phyloP scores from a whole-genome alignment of 768 basidiomycete species.

The Lactarius quietus region DNA sequence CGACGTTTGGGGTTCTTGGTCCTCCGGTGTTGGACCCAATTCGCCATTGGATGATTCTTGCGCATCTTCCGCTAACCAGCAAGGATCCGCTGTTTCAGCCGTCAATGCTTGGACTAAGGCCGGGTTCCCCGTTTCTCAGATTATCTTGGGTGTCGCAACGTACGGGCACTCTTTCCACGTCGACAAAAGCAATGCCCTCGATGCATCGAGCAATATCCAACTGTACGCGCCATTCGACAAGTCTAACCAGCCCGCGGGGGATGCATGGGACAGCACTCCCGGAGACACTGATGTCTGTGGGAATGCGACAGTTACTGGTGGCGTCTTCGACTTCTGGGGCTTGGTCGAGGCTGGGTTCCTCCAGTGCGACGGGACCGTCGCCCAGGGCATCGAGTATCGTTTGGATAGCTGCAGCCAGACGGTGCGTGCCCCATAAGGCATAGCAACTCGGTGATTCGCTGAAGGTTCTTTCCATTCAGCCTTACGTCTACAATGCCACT shows the following conservation, averaged over 20 bases:
- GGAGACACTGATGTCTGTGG: slow-evolving; percentile 53
- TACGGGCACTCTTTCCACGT: slow-evolving; percentile 74
- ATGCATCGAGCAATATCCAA: slow-evolving; percentile 21
- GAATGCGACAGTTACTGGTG: slow-evolving; percentile 44
- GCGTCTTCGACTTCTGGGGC: slow-evolving; percentile 57
- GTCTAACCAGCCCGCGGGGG: slow-evolving; percentile 29
- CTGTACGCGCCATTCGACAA: slow-evolving; percentile 25
- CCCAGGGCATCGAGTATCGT: slow-evolving; percentile 43
- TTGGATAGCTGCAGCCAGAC: slow-evolving; percentile 41
- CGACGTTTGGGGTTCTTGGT: slow-evolving; percentile 55
- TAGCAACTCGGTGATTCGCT: neutral
- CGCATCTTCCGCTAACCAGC: slow-evolving; percentile 40
- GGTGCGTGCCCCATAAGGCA: slow-evolving; percentile 11
- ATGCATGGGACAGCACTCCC: slow-evolving; percentile 48
- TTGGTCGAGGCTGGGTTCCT: slow-evolving; percentile 54
- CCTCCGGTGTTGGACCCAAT: slow-evolving; percentile 69
- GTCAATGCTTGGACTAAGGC: slow-evolving; percentile 74
- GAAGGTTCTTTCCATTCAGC: slow-evolving; percentile 23
- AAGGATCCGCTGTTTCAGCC: slow-evolving; percentile 77
- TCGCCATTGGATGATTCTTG: slow-evolving; percentile 83
- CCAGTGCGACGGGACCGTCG: slow-evolving; percentile 39
- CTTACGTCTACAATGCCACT: slow-evolving; percentile 33
- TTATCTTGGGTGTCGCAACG: slow-evolving; percentile 80
- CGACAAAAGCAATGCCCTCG: slow-evolving; percentile 36
- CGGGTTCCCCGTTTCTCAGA: slow-evolving; percentile 69